These are phyloP conservation scores for Boechera divaricarpa DNA, from an alignment of 345 rosid genomes.

Conservation along the genomic window DNA sequence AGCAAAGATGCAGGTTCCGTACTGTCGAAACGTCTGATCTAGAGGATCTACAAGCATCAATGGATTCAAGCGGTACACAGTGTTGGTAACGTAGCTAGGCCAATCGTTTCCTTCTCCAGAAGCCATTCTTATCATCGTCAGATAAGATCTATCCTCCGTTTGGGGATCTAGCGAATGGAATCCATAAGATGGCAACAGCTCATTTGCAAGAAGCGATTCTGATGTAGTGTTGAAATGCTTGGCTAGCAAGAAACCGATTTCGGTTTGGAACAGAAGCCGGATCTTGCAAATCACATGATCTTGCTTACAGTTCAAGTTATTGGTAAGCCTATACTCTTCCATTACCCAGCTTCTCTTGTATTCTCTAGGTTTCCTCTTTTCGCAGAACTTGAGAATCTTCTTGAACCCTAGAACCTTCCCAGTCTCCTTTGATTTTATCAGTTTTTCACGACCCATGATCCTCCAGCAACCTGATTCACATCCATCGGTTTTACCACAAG, in stretches of 20 bases:
- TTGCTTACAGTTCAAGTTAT: background rate
- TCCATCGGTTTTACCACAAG: too few species aligned
- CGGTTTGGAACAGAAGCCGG: background rate
- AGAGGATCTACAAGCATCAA: background rate
- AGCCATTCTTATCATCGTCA: too few species aligned
- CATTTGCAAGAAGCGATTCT: too few species aligned
- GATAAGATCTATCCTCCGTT: too few species aligned
- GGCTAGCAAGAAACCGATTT: slow-evolving; percentile 21
- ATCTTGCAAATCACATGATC: slow-evolving; percentile 29
- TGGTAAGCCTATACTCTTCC: slow-evolving; percentile 21
- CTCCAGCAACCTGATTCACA: too few species aligned
- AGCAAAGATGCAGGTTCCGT: background rate
- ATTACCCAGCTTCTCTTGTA: slow-evolving; percentile 14
- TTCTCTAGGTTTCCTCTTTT: background rate
- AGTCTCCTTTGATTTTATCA: too few species aligned
- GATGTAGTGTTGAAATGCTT: slow-evolving; percentile 9
- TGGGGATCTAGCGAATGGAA: too few species aligned
- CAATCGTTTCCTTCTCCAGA: too few species aligned
- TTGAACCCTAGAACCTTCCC: slow-evolving; percentile 17
- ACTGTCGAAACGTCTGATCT: background rate
- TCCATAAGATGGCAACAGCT: background rate
- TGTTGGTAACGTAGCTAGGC: too few species aligned
- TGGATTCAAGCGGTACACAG: background rate
- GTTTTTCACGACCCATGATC: too few species aligned
- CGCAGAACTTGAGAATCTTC: slow-evolving; percentile 32